Evolutionary conservation across 495 filamentous ascomycete species (phyloP).

Genomic region (Aspergillus wentii): DNA sequence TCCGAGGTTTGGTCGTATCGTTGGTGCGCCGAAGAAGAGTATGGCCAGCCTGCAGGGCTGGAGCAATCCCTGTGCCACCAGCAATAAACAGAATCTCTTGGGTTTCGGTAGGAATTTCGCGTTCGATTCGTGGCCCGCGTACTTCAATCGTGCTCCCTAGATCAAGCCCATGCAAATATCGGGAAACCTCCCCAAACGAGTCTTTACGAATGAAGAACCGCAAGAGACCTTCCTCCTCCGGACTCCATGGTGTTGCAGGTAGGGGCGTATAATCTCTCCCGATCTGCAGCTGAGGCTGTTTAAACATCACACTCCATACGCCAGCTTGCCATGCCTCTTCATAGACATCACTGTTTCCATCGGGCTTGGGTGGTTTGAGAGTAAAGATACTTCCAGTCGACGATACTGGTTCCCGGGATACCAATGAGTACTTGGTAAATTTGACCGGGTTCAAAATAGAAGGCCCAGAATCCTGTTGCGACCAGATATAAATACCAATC

Average conservation of each 20-base stretch:
- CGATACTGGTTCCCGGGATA: constrained; percentile 63
- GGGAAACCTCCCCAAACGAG: constrained; percentile 57
- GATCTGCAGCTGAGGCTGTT: constrained; percentile 89
- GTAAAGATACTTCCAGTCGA: constrained; percentile 72
- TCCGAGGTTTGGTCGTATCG: constrained; percentile 24
- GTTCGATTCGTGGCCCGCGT: constrained; percentile 73
- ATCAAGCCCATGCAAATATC: constrained; percentile 60
- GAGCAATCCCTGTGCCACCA: constrained; percentile 90
- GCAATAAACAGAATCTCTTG: constrained; percentile 74
- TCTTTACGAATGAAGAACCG: constrained; percentile 53
- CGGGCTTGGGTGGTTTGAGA: constrained; percentile 44
- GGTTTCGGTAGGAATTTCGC: constrained; percentile 49
- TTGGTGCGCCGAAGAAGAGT: constrained; percentile 42
- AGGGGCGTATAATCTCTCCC: constrained; percentile 85
- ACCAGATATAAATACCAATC: constrained; percentile 33
- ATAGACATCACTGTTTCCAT: constrained; percentile 36
- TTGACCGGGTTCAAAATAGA: constrained; percentile 45
- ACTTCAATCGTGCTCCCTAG: constrained; percentile 62
- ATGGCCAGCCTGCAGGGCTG: constrained; percentile 74
- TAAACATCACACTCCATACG: constrained; percentile 84
- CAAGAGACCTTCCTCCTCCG: constrained; percentile 35
- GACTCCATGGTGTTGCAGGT: constrained; percentile 42
- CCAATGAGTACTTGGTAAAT: constrained; percentile 65
- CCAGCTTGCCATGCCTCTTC: constrained; percentile 53
- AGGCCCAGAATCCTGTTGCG: constrained; percentile 19